Evolutionary conservation across 1,284 basidiomycete genomes (phyloP), one percentile per base, ranked within the genome.

Genomic region (Tremellales sp.): DNA sequence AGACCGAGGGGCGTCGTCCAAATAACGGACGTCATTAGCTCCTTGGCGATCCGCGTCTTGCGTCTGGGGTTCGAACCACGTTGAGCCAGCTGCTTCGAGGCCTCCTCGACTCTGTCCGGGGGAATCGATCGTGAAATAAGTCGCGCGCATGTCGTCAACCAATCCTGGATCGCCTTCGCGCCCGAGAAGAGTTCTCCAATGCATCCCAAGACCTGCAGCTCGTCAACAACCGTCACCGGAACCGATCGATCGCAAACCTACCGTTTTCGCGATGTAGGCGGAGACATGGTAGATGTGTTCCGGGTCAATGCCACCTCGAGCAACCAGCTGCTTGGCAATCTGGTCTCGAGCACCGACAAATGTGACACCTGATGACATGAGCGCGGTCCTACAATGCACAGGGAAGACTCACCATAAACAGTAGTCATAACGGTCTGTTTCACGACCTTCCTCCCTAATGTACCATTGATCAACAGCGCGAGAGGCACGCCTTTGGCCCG

Each of bases 381-480:
- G 45, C 25, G 21, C 16, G 12, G 18, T 18, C 7, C n/a, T n/a
- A 26, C 16, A 14, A 27, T 14, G n/a, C n/a, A n/a, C n/a, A n/a
- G n/a, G n/a, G n/a, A n/a, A n/a, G n/a, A 50, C 56, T 45, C 37
- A 64, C 93, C 94, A 68, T 99, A 98, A 29, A 99, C 95, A 9
- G 95, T 98, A 0, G 95, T 99, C 95, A 99, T 99, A 60, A 97
- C 89, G 16, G 94, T 97, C 76, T 98, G 94, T 78, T 99, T 99
- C 60, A 99, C 94, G 21, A 97, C 85, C 73, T 99, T 98, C 39
- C 95, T 77, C 6, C 89, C 80, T 35, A 98, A 80, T 67, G 91
- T 90, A 43, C 87, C 90, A 31, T 78, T 56, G 16, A 97, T 77
- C 57, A 87, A 61, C 44, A 76, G 58, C 0, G 92, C 92, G 42